Evolutionary conservation across 371 early-diverging fungal genomes (phyloP).

Genomic region (Lichtheimia ramosa): DNA sequence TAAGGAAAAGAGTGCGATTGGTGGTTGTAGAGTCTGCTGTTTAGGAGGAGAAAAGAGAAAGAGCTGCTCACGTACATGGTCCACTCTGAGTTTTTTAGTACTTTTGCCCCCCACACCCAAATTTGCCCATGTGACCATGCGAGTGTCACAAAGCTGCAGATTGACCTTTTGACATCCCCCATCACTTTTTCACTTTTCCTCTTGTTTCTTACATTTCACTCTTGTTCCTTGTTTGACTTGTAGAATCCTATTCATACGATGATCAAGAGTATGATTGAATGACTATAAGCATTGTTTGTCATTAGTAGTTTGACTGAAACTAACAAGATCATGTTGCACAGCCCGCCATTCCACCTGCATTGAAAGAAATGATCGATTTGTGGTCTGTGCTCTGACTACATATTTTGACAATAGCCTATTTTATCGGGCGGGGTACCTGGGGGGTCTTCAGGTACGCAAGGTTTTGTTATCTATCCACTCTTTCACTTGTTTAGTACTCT

Average conservation of each 20-base stretch:
- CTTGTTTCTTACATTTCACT: neutral
- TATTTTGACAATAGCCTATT: constrained; percentile 1
- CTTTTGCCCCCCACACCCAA: neutral
- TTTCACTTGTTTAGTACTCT: no score
- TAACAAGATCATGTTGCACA: neutral
- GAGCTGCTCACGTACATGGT: neutral
- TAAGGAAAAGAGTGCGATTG: neutral
- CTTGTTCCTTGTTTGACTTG: no score
- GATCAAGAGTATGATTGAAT: neutral
- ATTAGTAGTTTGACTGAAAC: neutral
- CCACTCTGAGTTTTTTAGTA: no score
- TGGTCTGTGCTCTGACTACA: constrained; percentile 2
- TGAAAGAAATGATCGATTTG: neutral
- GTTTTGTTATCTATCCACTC: no score
- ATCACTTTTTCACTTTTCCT: neutral
- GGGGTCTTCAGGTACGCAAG: neutral
- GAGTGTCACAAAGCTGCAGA: neutral
- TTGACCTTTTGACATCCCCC: no score
- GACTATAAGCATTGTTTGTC: neutral
- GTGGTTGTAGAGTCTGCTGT: neutral
- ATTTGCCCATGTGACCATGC: neutral
- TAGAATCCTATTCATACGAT: neutral
- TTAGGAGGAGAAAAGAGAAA: neutral
- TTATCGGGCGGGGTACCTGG: constrained; percentile 1
- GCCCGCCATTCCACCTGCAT: neutral